A percentile compares a stretch with the other conserved stretches of the same genome.
phyloP scores from a whole-genome alignment of 2,329 filamentous ascomycete species.

The Neofusicoccum sp. region DNA sequence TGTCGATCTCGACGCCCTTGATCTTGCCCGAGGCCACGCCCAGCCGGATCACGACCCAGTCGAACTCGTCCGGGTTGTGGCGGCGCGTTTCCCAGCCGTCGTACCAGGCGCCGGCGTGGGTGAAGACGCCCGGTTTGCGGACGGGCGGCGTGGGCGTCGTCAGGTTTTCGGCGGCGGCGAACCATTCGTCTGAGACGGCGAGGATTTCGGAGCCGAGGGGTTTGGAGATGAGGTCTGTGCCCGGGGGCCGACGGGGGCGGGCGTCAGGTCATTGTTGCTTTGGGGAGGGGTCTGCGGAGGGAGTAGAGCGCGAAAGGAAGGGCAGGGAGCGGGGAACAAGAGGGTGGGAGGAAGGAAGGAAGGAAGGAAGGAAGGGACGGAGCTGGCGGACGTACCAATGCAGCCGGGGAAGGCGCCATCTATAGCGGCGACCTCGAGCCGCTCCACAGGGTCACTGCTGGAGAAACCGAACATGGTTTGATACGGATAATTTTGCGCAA shows the following conservation, averaged over 20 bases:
- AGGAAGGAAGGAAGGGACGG: not conserved
- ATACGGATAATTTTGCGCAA: not conserved
- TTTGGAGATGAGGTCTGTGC: slow-evolving; percentile 54
- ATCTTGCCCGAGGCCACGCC: slow-evolving; percentile 68
- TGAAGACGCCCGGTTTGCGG: slow-evolving; percentile 57
- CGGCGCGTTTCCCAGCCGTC: slow-evolving; percentile 64
- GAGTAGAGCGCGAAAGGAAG: not conserved
- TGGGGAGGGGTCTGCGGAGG: not conserved
- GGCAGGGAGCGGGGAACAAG: not conserved
- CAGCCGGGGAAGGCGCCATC: slow-evolving; percentile 13
- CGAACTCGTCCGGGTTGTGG: slow-evolving; percentile 57
- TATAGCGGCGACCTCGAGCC: slow-evolving; percentile 3
- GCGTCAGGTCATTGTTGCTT: not conserved
- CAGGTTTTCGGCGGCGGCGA: slow-evolving; percentile 59
- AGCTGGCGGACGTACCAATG: not conserved
- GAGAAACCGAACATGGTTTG: slow-evolving; percentile 13
- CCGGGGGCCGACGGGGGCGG: not conserved
- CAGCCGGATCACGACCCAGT: slow-evolving; percentile 60
- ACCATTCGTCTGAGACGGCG: slow-evolving; percentile 60
- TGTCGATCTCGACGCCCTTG: slow-evolving; percentile 75
- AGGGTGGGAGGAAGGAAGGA: not conserved
- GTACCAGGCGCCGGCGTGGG: slow-evolving; percentile 62
- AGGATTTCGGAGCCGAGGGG: slow-evolving; percentile 53
- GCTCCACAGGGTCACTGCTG: not conserved
- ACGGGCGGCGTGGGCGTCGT: slow-evolving; percentile 56